These are phyloP conservation scores for Sporothrix pseudoabietina DNA, from an alignment of 2,329 filamentous ascomycete species.

Conservation along the genomic window DNA sequence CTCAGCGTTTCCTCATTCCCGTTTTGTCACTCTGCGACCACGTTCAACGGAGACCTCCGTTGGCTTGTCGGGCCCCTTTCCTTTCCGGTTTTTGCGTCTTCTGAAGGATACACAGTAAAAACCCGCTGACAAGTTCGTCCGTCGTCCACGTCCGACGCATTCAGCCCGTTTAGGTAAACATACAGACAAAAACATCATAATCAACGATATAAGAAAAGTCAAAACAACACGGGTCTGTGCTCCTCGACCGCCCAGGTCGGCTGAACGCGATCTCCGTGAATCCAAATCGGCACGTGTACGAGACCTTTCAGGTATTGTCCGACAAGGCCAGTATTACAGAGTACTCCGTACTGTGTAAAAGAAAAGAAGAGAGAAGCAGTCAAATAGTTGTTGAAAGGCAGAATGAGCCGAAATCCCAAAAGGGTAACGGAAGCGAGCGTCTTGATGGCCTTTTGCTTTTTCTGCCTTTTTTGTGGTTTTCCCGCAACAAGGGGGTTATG, in stretches of 20 bases:
- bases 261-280: not conserved
- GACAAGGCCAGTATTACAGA: not conserved
- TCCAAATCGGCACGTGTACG: not conserved
- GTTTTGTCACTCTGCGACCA: not conserved
- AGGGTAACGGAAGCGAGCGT: constrained; percentile 9
- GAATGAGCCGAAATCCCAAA: not conserved
- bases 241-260: not conserved
- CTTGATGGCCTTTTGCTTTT: not conserved
- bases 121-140: not conserved
- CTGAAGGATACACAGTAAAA: no score
- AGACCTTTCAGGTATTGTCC: constrained; percentile 3
- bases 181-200: not conserved
- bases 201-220: not conserved
- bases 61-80: not conserved
- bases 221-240: constrained; percentile 5
- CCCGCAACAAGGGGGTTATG: not conserved
- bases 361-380: not conserved
- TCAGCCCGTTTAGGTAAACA: not conserved
- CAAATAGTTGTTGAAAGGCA: not conserved
- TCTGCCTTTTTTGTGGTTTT: constrained; percentile 4
- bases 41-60: not conserved
- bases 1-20: not conserved
- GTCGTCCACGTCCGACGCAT: not conserved
- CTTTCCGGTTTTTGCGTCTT: not conserved
- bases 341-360: not conserved